phyloP scores from a whole-genome alignment of 495 filamentous ascomycete genomes.

The Friedmanniomyces simplex region DNA sequence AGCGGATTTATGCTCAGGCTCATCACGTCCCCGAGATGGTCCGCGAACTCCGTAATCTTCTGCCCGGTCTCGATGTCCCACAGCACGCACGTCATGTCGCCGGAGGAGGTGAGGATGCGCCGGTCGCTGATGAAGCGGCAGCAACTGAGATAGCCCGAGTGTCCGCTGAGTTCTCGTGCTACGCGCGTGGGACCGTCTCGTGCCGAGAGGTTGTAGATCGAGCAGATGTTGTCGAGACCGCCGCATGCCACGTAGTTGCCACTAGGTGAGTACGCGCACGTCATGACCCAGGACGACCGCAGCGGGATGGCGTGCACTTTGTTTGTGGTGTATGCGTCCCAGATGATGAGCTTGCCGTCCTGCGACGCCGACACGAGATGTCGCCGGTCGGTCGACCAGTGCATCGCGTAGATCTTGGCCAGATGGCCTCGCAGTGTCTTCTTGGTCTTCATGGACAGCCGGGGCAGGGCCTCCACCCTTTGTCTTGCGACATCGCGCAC shows the following conservation, averaged over 20 bases:
- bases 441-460: constrained; percentile 91
- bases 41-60: constrained; percentile 96
- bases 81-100: constrained; percentile 99
- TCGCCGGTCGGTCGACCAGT: constrained; percentile 98
- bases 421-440: constrained; percentile 93
- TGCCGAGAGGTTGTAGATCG: constrained; percentile 96
- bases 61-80: constrained; percentile 98
- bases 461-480: constrained; percentile 78
- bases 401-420: constrained; percentile 99
- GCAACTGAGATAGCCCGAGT: constrained; percentile 96
- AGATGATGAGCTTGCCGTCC: constrained; percentile 98
- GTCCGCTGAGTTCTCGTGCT: constrained; percentile 89
- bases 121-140: constrained; percentile 99
- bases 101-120: constrained; percentile 92
- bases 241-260: constrained; percentile 97
- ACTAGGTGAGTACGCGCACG: constrained; percentile 95
- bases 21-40: constrained; percentile 98
- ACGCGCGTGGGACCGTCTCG: constrained; percentile 94
- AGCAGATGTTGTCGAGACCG: constrained; percentile 98
- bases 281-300: constrained; percentile 99
- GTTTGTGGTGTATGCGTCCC: constrained; percentile 99
- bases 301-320: constrained; percentile 99
- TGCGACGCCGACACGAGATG: constrained; percentile 97
- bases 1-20: constrained; percentile 99
- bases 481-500: constrained; percentile 84